phyloP scores from a whole-genome alignment of 164 flowering plant genomes.

The Hamamelis virginiana region DNA sequence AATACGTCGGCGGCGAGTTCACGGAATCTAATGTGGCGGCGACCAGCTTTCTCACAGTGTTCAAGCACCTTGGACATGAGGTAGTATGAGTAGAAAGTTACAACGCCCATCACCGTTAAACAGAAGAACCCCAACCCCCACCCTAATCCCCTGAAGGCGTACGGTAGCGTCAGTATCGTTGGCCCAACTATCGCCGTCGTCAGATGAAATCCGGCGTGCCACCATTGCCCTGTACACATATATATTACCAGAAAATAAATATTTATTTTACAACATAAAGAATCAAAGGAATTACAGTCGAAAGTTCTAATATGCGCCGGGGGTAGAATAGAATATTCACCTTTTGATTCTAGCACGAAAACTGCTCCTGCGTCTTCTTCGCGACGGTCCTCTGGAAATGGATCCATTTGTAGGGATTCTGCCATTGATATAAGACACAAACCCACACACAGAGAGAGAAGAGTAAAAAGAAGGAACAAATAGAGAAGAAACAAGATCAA shows the following conservation, averaged over 20 bases:
- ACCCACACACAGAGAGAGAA: too few relatives aligned
- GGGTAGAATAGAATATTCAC: slow-evolving; percentile 21
- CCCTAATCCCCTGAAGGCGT: slow-evolving; percentile 80
- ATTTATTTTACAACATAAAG: too few relatives aligned
- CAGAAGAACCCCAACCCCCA: slow-evolving; percentile 77
- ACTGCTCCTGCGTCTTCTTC: slow-evolving; percentile 77
- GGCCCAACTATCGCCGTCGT: slow-evolving; percentile 99
- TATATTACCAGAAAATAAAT: too few relatives aligned
- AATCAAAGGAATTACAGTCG: too few relatives aligned
- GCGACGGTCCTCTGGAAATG: slow-evolving; percentile 8
- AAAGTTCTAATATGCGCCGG: too few relatives aligned
- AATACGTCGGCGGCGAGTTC: slow-evolving; percentile 94
- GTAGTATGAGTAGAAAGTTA: slow-evolving; percentile 79
- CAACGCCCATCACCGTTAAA: slow-evolving; percentile 63
- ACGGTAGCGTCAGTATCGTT: slow-evolving; percentile 82
- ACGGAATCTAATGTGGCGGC: slow-evolving; percentile 93
- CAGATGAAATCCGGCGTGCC: slow-evolving; percentile 94
- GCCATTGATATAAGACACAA: too few relatives aligned
- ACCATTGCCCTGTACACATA: slow-evolving; percentile 67
- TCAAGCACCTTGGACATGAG: slow-evolving; percentile 92
- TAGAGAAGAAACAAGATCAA: too few relatives aligned
- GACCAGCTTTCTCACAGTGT: slow-evolving; percentile 83
- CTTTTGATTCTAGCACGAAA: slow-evolving; percentile 88
- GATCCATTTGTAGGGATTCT: neutral
- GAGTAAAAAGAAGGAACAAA: too few relatives aligned